phyloP scores from a whole-genome alignment of 768 basidiomycete species.

The Gyrodon lividus region DNA sequence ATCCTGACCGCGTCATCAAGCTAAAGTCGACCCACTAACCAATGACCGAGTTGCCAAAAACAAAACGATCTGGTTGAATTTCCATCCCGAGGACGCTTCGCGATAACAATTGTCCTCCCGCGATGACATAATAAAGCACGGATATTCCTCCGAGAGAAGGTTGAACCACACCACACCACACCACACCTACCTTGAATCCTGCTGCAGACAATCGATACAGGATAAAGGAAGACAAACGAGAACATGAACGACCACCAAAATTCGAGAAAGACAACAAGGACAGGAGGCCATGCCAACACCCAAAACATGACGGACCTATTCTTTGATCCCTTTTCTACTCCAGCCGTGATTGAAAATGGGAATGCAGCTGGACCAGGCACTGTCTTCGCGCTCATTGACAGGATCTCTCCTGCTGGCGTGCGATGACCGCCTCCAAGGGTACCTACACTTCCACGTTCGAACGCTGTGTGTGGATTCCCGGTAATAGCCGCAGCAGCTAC shows the following conservation, averaged over 20 bases:
- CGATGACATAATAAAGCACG: too few relatives aligned
- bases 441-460: background rate
- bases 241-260: background rate
- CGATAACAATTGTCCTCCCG: background rate
- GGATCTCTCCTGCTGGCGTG: background rate
- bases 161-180: background rate
- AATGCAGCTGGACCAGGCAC: constrained; percentile 30
- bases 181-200: background rate
- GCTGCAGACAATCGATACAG: too few relatives aligned
- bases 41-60: too few relatives aligned
- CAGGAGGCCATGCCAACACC: background rate
- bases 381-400: constrained; percentile 15
- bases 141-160: too few relatives aligned
- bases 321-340: constrained; percentile 91
- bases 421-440: constrained; percentile 1
- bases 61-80: too few relatives aligned
- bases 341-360: constrained; percentile 95
- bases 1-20: too few relatives aligned
- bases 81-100: background rate
- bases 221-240: too few relatives aligned
- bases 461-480: constrained; percentile 6
- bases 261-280: background rate
- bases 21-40: too few relatives aligned
- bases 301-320: constrained; percentile 62
- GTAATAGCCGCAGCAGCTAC: constrained; percentile 3